Base-by-base conservation (phyloP, 2,329 filamentous ascomycete genomes). In the Aspergillus carbonarius region DNA sequence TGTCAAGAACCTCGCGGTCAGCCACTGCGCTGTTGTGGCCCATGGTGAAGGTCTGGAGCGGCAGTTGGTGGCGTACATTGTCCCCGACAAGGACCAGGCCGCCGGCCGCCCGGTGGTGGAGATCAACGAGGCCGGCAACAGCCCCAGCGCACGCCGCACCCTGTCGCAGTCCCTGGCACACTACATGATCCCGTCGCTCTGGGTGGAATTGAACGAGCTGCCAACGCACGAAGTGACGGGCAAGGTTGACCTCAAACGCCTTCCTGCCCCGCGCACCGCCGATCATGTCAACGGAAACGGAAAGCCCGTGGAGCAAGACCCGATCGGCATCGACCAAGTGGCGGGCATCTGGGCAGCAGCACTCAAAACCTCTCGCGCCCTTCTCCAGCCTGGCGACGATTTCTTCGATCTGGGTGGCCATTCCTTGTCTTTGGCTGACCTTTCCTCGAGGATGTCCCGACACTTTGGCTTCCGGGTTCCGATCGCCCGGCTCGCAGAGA, bases 401-500 rank as follows among this genome's bases (percentile, higher is more conserved):
- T 93, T 93, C 74, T 93, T 93, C 70, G 90, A 93, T 60, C 78
- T 93, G 1, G 90, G 90, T 35, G 90, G 90, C 0, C 90, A 93
- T 73, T 92, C 89, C 0, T 77, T 93, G 54, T 86, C 86, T 1
- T 83, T 93, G n/a, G 90, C 90, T 0, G 88, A 92, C 60, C 81
- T 93, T 25, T 86, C 90, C n/a, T 86, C 86, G 25, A 85, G 86
- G 34, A 72, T 93, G 13, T 86, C 88, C 0, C 85, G 85, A 59
- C 83, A 82, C 0, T 92, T 91, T 67, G 89, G 89, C 4, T 90
- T 93, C 70, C 83, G 87, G 0, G 84, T 93, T 1, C 87, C 89
- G 2, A 81, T 93, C 17, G 84, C 83, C 53, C 86, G 87, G 44
- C 83, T 93, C 13, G 89, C 88, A 1, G 88, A 88, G 40, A 86